Conservation (phyloP, 176 grass and related monocot genomes). For the Triticum monococcum region DNA sequence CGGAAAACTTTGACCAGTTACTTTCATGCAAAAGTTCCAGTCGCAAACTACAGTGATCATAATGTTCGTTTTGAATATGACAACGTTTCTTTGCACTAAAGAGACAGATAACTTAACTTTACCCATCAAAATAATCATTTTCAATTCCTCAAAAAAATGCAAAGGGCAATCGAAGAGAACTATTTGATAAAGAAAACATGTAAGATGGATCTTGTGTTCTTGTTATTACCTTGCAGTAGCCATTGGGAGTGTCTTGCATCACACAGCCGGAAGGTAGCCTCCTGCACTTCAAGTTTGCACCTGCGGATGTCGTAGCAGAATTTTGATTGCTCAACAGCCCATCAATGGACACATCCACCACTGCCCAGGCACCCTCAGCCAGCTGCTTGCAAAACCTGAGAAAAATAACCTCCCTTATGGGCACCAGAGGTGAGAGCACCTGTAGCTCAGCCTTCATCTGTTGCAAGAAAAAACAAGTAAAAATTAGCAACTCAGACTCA, state of each 20-base stretch:
- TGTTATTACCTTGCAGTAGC: slow-evolving; percentile 79
- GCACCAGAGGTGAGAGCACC: slow-evolving; percentile 87
- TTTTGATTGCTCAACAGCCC: slow-evolving; percentile 57
- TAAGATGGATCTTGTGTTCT: too few relatives aligned
- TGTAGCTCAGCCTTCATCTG: slow-evolving; percentile 97
- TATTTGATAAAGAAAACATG: too few relatives aligned
- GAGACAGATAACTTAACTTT: too few relatives aligned
- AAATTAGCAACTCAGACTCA: neutral
- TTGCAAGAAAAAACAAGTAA: slow-evolving; percentile 12
- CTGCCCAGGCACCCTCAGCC: slow-evolving; percentile 75
- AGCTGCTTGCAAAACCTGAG: slow-evolving; percentile 92
- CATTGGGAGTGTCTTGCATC: slow-evolving; percentile 86
- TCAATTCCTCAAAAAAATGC: too few relatives aligned
- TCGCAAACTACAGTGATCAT: slow-evolving; percentile 15
- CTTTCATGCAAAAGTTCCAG: slow-evolving; percentile 8
- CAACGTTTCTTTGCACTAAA: too few relatives aligned
- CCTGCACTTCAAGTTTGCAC: slow-evolving; percentile 56
- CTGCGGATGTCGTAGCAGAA: slow-evolving; percentile 31
- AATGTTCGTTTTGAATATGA: neutral
- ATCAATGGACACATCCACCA: slow-evolving; percentile 83
- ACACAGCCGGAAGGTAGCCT: slow-evolving; percentile 90
- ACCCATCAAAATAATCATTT: too few relatives aligned
- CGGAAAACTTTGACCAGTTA: slow-evolving; percentile 34
- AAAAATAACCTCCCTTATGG: slow-evolving; percentile 78
- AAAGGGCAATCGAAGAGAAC: too few relatives aligned